A percentile compares a stretch with the other conserved stretches of the same genome.
These are phyloP conservation scores for Rhodotorula babjevae DNA, from an alignment of 768 basidiomycete species.

Conservation along the genomic window DNA sequence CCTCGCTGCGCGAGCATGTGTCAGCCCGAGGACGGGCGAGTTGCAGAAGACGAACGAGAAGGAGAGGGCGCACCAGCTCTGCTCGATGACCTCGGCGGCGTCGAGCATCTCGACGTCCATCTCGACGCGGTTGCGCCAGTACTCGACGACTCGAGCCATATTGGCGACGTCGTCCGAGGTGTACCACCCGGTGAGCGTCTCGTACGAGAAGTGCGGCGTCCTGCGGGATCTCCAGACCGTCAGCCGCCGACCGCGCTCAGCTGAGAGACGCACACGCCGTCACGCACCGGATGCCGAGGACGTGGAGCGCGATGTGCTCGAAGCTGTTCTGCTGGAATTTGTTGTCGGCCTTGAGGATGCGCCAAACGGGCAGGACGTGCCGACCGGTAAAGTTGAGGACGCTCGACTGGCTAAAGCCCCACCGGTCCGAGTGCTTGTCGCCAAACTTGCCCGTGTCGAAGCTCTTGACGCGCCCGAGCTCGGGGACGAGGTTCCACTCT, in stretches of 20 bases:
- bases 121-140: conserved; percentile 62
- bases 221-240: conserved; percentile 49
- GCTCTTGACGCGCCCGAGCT: conserved; percentile 67
- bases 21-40: background rate
- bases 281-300: conserved; percentile 66
- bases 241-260: conserved; percentile 63
- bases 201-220: conserved; percentile 66
- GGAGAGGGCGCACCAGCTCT: conserved; percentile 66
- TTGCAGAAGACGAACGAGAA: background rate
- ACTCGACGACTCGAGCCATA: conserved; percentile 56
- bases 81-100: conserved; percentile 72
- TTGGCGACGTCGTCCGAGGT: conserved; percentile 59
- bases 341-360: conserved; percentile 81
- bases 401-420: conserved; percentile 68
- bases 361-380: conserved; percentile 88
- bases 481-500: conserved; percentile 70
- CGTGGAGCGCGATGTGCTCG: conserved; percentile 80
- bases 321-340: conserved; percentile 74
- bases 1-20: conserved; percentile 60
- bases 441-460: conserved; percentile 37
- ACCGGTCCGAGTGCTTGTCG: conserved; percentile 54
- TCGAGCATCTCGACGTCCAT: conserved; percentile 77
- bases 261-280: conserved; percentile 52
- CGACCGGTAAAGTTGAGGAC: conserved; percentile 79
- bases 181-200: conserved; percentile 66